Evolutionary conservation across 305 asterid species (phyloP), one percentile per base, ranked within the genome.

Genomic region (Fraxinus nigra): DNA sequence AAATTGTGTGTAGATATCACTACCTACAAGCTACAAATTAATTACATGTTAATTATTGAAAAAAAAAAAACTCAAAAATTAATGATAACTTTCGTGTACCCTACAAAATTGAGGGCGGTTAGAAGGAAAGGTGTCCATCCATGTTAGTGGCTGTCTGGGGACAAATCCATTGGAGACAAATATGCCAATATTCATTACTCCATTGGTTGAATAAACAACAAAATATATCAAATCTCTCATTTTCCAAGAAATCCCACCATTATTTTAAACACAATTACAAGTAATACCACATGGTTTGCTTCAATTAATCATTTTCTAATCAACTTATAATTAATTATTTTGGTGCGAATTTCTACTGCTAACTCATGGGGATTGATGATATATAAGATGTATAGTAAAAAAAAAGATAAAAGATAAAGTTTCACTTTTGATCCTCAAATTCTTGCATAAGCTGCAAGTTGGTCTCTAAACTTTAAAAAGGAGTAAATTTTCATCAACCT

Each of bases 271-370:
- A 48, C 75, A 78, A 61, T 80, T 84, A 87, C 86, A 89, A 90
- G 85, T 88, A 89, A 86, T 76, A 85, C 86, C 95, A 91, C 93
- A 89, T 91, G 95, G 84, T 87, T 92, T 90, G 92, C 89, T 84
- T 38, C 85, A 38, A 80, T 79, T 82, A 85, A 84, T 83, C 75
- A 74, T 77, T 56, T 22, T 70, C 83, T 72, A 86, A 85, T 87
- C 88, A 78, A 81, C 72, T 28, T 69, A 16, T 70, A 11, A 33
- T 70, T 70, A 13, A 56, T 77, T 79, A 46, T 78, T 75, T 84
- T 84, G 76, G 82, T 61, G 37, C 81, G 38, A 59, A 28, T 13
- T 69, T 10, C 18, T 7, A 9, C 0, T 33, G 32, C 79, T 46
- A 37, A 69, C 69, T 75, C 9, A 24, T 75, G 22, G 54, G 7